Percentiles rank a stretch among this genome's conserved stretches.
These are phyloP conservation scores for Stagonosporopsis rhizophila DNA, from an alignment of 2,329 filamentous ascomycete species.

Conservation along the genomic window DNA sequence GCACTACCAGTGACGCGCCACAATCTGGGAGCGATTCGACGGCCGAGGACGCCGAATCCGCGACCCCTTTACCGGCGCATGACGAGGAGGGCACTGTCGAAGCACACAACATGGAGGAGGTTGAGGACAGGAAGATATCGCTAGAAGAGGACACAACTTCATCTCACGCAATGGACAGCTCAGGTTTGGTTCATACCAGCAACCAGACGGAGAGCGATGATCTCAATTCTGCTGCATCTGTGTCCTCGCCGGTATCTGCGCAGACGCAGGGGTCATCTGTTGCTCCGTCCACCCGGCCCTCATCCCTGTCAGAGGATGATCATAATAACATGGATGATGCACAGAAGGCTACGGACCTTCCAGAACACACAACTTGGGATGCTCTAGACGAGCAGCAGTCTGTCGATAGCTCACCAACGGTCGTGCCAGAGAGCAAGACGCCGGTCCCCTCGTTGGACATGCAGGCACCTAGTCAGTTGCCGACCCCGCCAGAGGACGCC, in stretches of 20 bases:
- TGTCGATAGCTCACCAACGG: conserved; percentile 44
- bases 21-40: conserved; percentile 7
- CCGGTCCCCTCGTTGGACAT: conserved; percentile 35
- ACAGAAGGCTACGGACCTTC: conserved; percentile 23
- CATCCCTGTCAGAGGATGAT: conserved; percentile 50
- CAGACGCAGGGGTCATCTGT: conserved; percentile 48
- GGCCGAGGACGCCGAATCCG: background rate
- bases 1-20: conserved; percentile 9
- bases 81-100: conserved; percentile 2
- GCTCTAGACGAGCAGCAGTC: conserved; percentile 41
- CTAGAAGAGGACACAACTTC: conserved; percentile 24
- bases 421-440: conserved; percentile 42
- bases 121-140: conserved; percentile 23
- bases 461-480: conserved; percentile 20
- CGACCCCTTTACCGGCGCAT: conserved; percentile 1
- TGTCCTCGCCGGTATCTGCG: conserved; percentile 48
- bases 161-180: conserved; percentile 51
- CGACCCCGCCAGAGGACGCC: conserved; percentile 19
- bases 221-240: conserved; percentile 43
- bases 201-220: conserved; percentile 45
- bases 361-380: conserved; percentile 24
- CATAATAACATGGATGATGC: conserved; percentile 26
- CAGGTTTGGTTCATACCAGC: conserved; percentile 61
- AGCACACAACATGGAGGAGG: conserved; percentile 14
- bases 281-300: conserved; percentile 49